Base-by-base conservation (phyloP, 1,139 yeast species). In the Groenewaldozyma sp. region DNA sequence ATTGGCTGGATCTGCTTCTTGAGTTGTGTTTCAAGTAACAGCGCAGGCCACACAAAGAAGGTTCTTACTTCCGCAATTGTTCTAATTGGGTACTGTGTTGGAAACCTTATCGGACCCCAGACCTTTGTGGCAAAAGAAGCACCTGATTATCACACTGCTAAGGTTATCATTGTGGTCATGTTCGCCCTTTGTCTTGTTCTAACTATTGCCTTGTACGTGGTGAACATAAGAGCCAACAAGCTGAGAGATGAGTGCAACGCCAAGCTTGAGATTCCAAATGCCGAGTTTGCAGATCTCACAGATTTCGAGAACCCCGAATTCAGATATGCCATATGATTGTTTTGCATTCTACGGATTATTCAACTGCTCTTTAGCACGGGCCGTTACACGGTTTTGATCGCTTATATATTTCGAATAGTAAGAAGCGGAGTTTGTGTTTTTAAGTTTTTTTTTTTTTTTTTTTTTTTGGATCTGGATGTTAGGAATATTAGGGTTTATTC, bases 31-130 rank as follows among this genome's bases (percentile, higher is more conserved):
- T 64, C 76, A 24, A 68, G 76, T 3, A 76, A 77, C 49, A 66
- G 70, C 17, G 78, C 78, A 6, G 82, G 82, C 14, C 74, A 74
- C 44, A 75, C 82, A 28, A 77, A 76, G 56, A 75, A 71, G 54
- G 60, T 63, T 38, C 67, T 73, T 31, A 66, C 67, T 33, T 58
- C 56, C 36, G 64, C 67, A 1, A 41, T 71, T 58, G 52, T 74
- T 38, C 64, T 76, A 44, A 59, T 76, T 39, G 76, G 73, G 3
- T 76, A 74, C 56, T 74, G 80, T 49, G 73, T 70, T 28, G 82
- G 82, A 26, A 76, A 75, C 50, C 61, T 73, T 39, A 59, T 70
- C 38, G 82, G 82, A 3, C 77, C 81, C 1, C 37, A 73, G 48
- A 71, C 78, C 1, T 76, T 76, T 54, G 55, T 65, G 37, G 58